Evolutionary conservation across 148 eudicot genomes (phyloP).

Genomic region (Vaccinium macrocarpon): DNA sequence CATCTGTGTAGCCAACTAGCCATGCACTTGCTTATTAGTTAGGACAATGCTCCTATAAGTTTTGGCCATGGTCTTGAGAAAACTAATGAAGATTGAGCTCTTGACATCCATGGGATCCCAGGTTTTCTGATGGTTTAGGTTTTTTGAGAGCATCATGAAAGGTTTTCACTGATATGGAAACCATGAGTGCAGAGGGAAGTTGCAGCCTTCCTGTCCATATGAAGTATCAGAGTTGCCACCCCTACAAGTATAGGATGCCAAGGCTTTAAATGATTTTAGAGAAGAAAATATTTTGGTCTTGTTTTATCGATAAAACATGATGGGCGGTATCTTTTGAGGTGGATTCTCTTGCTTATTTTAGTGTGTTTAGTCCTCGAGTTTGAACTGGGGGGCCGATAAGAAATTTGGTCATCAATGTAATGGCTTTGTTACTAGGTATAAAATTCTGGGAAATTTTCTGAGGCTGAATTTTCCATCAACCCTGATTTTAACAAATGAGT

Average conservation of each 20-base stretch:
- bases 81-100: background rate
- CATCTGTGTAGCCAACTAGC: background rate
- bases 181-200: background rate
- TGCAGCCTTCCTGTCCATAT: background rate
- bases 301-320: background rate
- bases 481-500: too few relatives aligned
- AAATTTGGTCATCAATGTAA: background rate
- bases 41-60: background rate
- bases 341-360: background rate
- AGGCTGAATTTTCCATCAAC: too few relatives aligned
- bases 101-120: background rate
- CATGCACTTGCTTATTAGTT: background rate
- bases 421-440: background rate
- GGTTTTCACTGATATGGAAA: background rate
- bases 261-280: background rate
- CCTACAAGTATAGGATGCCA: background rate
- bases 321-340: background rate
- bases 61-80: background rate
- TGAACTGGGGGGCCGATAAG: background rate
- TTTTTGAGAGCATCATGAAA: background rate
- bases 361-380: background rate
- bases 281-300: background rate
- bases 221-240: background rate
- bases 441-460: background rate
- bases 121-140: background rate